Percentiles rank a stretch among this genome's conserved stretches.
These are phyloP conservation scores for Hawksworthiomyces lignivorus DNA, from an alignment of 2,329 filamentous ascomycete species.

Conservation along the genomic window DNA sequence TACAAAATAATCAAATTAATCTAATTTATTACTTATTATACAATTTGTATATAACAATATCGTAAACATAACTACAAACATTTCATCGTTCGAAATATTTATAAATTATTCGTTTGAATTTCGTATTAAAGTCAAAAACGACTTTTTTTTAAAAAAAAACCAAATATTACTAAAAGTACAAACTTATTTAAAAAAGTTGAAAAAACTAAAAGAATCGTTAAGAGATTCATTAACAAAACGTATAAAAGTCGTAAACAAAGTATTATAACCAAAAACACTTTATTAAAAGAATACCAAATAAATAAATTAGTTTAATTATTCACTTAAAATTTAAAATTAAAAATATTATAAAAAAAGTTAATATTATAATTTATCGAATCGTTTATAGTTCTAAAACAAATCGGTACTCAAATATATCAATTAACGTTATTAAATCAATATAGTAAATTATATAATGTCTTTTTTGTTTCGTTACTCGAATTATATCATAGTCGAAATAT, in stretches of 20 bases:
- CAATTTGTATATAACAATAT: background rate
- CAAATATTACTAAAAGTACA: background rate
- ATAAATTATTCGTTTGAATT: background rate
- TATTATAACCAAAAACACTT: background rate
- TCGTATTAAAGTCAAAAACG: background rate
- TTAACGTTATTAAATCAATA: background rate
- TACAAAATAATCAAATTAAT: too few species aligned
- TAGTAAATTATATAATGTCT: background rate
- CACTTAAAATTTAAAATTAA: background rate
- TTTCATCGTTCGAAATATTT: background rate
- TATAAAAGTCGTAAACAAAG: background rate
- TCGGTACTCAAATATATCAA: too few species aligned
- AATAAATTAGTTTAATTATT: background rate
- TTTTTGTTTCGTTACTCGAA: too few species aligned
- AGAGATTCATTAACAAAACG: background rate
- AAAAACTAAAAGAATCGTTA: background rate
- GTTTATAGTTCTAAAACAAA: too few species aligned
- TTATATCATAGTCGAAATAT: too few species aligned
- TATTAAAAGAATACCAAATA: background rate
- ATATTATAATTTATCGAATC: background rate
- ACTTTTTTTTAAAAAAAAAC: background rate
- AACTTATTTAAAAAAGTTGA: background rate
- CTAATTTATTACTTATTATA: conserved; percentile 11
- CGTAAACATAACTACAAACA: background rate
- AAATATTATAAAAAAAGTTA: background rate